These are phyloP conservation scores for Adansonia madagascariensis DNA, from an alignment of 441 rosid genomes.

Conservation along the genomic window DNA sequence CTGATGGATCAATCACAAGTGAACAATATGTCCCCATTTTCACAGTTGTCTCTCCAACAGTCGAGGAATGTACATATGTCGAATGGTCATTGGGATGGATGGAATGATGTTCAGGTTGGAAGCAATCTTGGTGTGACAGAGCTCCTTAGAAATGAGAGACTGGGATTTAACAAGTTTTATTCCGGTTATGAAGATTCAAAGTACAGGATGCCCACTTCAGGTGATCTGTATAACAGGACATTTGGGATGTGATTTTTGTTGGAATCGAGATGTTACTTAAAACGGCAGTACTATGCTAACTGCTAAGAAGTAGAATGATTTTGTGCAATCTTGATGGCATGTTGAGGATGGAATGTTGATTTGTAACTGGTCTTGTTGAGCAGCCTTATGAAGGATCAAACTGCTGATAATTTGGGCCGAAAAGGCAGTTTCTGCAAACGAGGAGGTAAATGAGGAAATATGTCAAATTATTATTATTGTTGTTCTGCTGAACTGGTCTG, in stretches of 20 bases:
- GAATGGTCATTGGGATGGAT: slow-evolving; percentile 83
- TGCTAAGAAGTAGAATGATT: slow-evolving; percentile 14
- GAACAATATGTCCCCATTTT: slow-evolving; percentile 51
- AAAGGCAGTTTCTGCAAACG: slow-evolving; percentile 38
- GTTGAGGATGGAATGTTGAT: slow-evolving; percentile 34
- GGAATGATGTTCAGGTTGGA: slow-evolving; percentile 73
- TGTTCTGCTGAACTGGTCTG: background rate
- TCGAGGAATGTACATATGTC: slow-evolving; percentile 64
- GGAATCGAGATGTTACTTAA: slow-evolving; percentile 28
- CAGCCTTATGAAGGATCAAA: slow-evolving; percentile 44
- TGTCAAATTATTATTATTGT: background rate
- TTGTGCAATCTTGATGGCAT: slow-evolving; percentile 22
- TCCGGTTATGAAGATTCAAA: slow-evolving; percentile 76
- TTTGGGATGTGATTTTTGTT: slow-evolving; percentile 67
- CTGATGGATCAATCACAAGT: slow-evolving; percentile 64
- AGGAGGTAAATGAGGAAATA: slow-evolving; percentile 36
- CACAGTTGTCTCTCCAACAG: slow-evolving; percentile 62
- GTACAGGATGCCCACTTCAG: slow-evolving; percentile 70
- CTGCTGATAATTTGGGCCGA: slow-evolving; percentile 32
- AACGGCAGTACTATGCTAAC: slow-evolving; percentile 26
- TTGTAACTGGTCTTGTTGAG: slow-evolving; percentile 36
- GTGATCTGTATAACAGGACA: slow-evolving; percentile 72
- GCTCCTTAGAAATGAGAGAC: slow-evolving; percentile 71
- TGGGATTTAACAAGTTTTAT: slow-evolving; percentile 63
- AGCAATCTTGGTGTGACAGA: slow-evolving; percentile 63